Base-by-base conservation (phyloP, 2,329 filamentous ascomycete species). In the Penicillium crustosum region DNA sequence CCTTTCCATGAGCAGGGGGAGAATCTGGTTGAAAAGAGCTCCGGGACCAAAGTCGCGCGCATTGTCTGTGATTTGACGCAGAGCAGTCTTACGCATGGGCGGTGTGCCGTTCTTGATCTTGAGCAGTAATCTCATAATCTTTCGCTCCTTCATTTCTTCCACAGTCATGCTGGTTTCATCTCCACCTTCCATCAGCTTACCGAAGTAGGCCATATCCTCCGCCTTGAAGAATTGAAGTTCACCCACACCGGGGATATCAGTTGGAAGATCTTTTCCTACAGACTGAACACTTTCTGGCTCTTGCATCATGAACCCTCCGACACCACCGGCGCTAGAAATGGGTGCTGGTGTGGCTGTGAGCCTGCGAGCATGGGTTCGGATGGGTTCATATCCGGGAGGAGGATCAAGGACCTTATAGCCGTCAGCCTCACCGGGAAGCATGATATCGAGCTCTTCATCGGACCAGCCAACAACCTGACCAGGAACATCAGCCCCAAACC, bases 31-130 rank as follows among this genome's bases (percentile, higher is more conserved):
- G 79, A 99, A 99, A 0, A 99, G 83, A 9, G 94, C 86, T 0
- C 92, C 93, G 36, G 94, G 93, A 61, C 94, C 94, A 73, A 99
- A 99, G 75, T 93, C 91, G 55, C 93, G 89, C 33, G 94, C 94
- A 74, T 99, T 99, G 75, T 99, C 94, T 19, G 94, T 99, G 61
- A 99, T 87, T 75, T 99, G 94, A 77, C 94, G 89, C 68, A 99
- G 84, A 25, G 94, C 94, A 36, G 94, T 99, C 83, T 99, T 99
- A 78, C 94, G 85, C 94, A 97, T 97, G 0, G 94, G 93, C 27
- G 94, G 94, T 41, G 94, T 97, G 70, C 94, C 94, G 73, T 99
- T 99, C 84, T 99, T 99, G 81, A 99, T 93, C 79, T 99, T 99
- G 56, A 99, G 83, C 45, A 99, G 81, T 55, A 99, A 79, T 65